Evolutionary conservation across 352 stramenopile species (phyloP), one percentile per base, ranked within the genome.

Genomic region (Phytophthora pini): DNA sequence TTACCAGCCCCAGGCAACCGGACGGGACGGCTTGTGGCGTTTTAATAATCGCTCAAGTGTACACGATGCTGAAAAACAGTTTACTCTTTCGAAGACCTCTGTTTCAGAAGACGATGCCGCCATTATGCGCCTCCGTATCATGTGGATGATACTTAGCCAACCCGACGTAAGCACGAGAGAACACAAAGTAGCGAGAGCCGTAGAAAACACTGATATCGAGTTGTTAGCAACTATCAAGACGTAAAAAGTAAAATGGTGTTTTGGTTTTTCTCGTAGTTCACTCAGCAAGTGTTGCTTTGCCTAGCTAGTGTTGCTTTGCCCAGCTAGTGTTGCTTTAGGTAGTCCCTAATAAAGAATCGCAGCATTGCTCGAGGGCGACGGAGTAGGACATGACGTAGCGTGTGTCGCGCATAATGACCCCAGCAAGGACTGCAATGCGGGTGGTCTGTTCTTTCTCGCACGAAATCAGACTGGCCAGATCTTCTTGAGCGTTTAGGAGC

Each of bases 21-120:
- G 45, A 63, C n/a, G 45, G 34, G 43, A 34, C 46, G 5, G 50
- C 55, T 7, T 62, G 55, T 49, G 44, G 36, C 1, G 56, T 63
- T 13, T 20, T 56, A 32, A 34, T 38, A 11, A 50, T 63, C 24
- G 45, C 56, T 1, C 56, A 56, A 34, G 24, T 15, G 5, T 49
- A 49, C 22, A 5, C 24, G 1, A 9, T 49, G 22, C 43, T 49
- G 3, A 34, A 49, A 26, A 11, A 49, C 24, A 10, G 10, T 15
- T 22, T 49, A 0, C 22, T 22, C 11, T 49, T 39, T 15, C 32
- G 2, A 10, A 39, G 10, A 15, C 22, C 12, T 10, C 43, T n/a
- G 26, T 49, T 49, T 34, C 43, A 8, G 1, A 36, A 8, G 27
- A 24, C 7, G 40, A 51, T 44, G 20, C 45, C 12, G 41, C 53